Evolutionary conservation across 202 grass and related monocot species (phyloP).

Genomic region (Alloteropsis angusta): DNA sequence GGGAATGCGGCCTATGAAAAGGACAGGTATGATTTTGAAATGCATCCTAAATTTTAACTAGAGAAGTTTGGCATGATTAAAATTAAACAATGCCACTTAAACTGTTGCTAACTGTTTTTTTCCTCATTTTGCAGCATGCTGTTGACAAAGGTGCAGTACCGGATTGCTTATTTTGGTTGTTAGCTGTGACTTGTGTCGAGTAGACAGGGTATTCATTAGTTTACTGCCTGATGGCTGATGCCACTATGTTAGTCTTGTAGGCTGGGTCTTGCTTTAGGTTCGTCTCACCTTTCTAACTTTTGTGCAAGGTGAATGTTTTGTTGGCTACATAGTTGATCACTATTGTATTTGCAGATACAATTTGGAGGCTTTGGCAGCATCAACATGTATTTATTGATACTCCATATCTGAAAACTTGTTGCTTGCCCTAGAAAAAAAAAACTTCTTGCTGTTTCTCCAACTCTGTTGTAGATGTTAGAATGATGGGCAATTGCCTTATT

Average conservation of each 20-base stretch:
- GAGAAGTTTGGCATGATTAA: neutral
- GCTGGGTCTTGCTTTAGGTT: neutral
- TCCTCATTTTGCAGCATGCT: neutral
- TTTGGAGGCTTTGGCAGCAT: neutral
- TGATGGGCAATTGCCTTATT: neutral
- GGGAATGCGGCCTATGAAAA: neutral
- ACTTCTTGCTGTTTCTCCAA: neutral
- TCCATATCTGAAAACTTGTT: neutral
- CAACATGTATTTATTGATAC: neutral
- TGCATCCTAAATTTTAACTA: neutral
- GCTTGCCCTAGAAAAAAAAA: too few species aligned
- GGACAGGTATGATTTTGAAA: neutral
- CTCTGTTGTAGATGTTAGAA: too few species aligned
- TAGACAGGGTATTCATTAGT: neutral
- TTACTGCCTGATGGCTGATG: neutral
- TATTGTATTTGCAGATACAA: slow-evolving; percentile 10
- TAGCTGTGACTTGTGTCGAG: neutral
- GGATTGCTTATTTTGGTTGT: neutral
- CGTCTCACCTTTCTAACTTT: neutral
- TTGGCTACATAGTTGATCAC: neutral
- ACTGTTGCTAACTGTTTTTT: neutral
- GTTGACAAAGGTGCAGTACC: neutral
- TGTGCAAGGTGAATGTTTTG: neutral
- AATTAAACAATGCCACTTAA: neutral
- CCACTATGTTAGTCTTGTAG: neutral